These are phyloP conservation scores for Dipodascopsis tothii DNA, from an alignment of 805 yeast species.

Conservation along the genomic window DNA sequence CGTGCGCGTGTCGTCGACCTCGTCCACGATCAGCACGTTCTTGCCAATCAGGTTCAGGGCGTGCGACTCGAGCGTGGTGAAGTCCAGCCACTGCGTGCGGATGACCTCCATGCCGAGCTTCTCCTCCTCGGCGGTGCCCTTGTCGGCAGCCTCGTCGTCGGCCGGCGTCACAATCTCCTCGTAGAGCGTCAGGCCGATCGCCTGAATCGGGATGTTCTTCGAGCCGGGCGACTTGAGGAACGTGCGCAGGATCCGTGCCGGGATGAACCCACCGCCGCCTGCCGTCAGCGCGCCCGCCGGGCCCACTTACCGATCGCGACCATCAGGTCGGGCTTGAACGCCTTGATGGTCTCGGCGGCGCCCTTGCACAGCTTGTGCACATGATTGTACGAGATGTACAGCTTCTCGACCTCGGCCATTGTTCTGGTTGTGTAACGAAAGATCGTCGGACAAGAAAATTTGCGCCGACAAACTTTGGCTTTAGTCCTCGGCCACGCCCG, in stretches of 20 bases:
- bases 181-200: constrained; percentile 84
- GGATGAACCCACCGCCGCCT: constrained; percentile 90
- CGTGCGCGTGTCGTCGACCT: constrained; percentile 88
- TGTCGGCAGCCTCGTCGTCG: constrained; percentile 18
- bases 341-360: constrained; percentile 46
- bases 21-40: constrained; percentile 74
- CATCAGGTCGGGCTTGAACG: constrained; percentile 77
- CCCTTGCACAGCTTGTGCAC: constrained; percentile 78
- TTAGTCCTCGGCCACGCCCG: too few relatives aligned
- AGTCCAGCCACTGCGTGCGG: constrained; percentile 86
- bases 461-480: too few relatives aligned
- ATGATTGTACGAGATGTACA: constrained; percentile 66
- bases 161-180: constrained; percentile 53
- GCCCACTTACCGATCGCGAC: constrained; percentile 67
- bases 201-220: constrained; percentile 88
- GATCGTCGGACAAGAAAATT: too few relatives aligned
- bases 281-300: neutral
- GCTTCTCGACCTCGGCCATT: constrained; percentile 22
- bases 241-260: constrained; percentile 91
- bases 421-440: too few relatives aligned
- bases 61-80: constrained; percentile 60
- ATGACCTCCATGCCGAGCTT: constrained; percentile 69
- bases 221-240: constrained; percentile 81
- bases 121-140: constrained; percentile 36
- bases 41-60: constrained; percentile 74